Conservation (phyloP, 176 grass and related monocot genomes). For the Musa itinerans region DNA sequence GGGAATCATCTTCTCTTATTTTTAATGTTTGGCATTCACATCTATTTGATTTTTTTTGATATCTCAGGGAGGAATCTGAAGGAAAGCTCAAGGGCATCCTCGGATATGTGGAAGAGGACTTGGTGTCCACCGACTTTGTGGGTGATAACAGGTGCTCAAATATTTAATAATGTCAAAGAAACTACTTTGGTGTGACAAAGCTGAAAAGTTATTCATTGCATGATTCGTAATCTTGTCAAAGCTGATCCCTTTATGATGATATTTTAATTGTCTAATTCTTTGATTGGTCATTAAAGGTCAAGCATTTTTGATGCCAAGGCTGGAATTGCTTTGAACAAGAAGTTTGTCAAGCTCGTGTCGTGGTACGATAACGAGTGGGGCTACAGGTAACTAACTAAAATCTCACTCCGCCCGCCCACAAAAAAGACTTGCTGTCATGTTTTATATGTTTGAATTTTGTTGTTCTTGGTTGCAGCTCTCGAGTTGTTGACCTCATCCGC, state of each 20-base stretch:
- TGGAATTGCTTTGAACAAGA: constrained; percentile 47
- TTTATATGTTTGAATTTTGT: background rate
- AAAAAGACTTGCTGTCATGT: background rate
- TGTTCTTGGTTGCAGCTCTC: constrained; percentile 36
- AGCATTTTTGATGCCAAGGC: constrained; percentile 77
- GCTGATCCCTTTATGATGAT: background rate
- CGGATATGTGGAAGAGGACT: constrained; percentile 81
- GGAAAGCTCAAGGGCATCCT: constrained; percentile 79
- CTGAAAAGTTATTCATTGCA: background rate
- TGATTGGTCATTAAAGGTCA: constrained; percentile 31
- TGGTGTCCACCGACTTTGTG: constrained; percentile 86
- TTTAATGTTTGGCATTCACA: background rate
- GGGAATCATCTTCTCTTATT: background rate
- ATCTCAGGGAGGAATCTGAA: constrained; percentile 68
- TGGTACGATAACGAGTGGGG: constrained; percentile 78
- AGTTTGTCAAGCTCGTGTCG: constrained; percentile 49
- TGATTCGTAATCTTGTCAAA: background rate
- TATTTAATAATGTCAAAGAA: background rate
- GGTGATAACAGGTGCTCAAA: constrained; percentile 66
- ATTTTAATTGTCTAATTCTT: background rate
- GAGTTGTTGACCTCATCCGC: constrained; percentile 76
- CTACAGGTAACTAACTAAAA: constrained; percentile 45
- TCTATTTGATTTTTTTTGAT: background rate
- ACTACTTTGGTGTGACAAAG: background rate
- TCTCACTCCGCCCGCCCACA: background rate